These are phyloP conservation scores for Volvariella volvacea DNA, from an alignment of 1,284 basidiomycete genomes.

Conservation along the genomic window DNA sequence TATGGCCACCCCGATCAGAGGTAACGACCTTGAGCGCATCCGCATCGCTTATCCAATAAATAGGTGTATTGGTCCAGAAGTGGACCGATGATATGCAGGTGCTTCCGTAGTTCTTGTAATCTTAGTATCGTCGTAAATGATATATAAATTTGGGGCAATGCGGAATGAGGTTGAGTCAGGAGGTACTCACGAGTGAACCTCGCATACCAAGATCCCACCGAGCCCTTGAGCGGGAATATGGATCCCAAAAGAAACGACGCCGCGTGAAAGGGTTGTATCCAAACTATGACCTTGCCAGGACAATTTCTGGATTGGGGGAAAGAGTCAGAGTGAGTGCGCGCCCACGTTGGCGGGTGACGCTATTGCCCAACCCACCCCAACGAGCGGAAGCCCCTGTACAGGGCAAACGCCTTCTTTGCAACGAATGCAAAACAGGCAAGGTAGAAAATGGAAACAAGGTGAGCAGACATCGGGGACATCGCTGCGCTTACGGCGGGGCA, in stretches of 20 bases:
- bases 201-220: slow-evolving; percentile 23
- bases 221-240: slow-evolving; percentile 24
- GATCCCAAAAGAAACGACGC: slow-evolving; percentile 17
- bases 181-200: slow-evolving; percentile 25
- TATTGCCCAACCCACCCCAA: no score
- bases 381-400: no score
- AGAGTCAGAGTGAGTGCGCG: no score
- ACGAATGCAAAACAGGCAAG: no score
- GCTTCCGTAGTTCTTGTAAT: slow-evolving; percentile 26
- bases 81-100: slow-evolving; percentile 28
- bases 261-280: slow-evolving; percentile 25
- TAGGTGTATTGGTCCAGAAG: slow-evolving; percentile 13
- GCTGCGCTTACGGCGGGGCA: no score
- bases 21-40: slow-evolving; percentile 23
- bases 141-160: background rate
- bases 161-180: background rate
- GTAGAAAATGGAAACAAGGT: no score
- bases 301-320: background rate
- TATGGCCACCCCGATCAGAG: slow-evolving; percentile 15
- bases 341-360: no score
- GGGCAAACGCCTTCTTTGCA: no score
- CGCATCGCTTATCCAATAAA: slow-evolving; percentile 26
- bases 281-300: slow-evolving; percentile 17
- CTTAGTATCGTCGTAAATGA: slow-evolving; percentile 17
- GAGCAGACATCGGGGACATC: no score